Conservation (phyloP, 2,329 filamentous ascomycete genomes). For the Colletotrichum sp. region DNA sequence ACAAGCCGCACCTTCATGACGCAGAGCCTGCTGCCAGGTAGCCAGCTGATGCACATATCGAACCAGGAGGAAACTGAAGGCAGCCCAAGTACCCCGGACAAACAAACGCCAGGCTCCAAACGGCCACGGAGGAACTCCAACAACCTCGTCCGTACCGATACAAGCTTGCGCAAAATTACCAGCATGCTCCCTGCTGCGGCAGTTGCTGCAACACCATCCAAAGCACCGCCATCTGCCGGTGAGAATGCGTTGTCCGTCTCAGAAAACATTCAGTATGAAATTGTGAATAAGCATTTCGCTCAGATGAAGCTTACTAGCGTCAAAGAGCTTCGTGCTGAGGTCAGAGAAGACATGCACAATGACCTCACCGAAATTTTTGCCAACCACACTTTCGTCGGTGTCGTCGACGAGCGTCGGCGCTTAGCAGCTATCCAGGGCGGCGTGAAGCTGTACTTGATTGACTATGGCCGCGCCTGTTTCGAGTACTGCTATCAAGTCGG, state of each 20-base stretch:
- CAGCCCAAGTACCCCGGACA: constrained; percentile 30
- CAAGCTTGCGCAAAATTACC: constrained; percentile 90
- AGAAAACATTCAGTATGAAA: constrained; percentile 73
- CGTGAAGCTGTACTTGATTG: constrained; percentile 88
- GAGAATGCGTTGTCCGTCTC: constrained; percentile 41
- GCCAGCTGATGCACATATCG: constrained; percentile 36
- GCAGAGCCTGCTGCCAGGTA: constrained; percentile 84
- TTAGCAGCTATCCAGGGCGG: constrained; percentile 93
- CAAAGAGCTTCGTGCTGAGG: constrained; percentile 80
- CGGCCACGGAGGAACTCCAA: constrained; percentile 57
- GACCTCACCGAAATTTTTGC: constrained; percentile 87
- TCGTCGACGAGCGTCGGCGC: constrained; percentile 86
- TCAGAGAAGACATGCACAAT: constrained; percentile 82
- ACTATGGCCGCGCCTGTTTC: constrained; percentile 85
- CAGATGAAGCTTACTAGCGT: constrained; percentile 82
- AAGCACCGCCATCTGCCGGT: constrained; percentile 9
- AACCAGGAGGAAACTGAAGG: constrained; percentile 27
- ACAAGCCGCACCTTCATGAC: constrained; percentile 94
- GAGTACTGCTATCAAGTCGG: constrained; percentile 97
- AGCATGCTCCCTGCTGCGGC: constrained; percentile 79
- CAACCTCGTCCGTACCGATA: constrained; percentile 89
- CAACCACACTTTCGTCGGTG: constrained; percentile 88
- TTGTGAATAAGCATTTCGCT: constrained; percentile 70
- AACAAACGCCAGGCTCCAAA: constrained; percentile 40
- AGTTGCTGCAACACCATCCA: constrained; percentile 29